A percentile compares a stretch with the other conserved stretches of the same genome.
These are phyloP conservation scores for Juncus effusus DNA, from an alignment of 176 grass and related monocot genomes.

Conservation along the genomic window DNA sequence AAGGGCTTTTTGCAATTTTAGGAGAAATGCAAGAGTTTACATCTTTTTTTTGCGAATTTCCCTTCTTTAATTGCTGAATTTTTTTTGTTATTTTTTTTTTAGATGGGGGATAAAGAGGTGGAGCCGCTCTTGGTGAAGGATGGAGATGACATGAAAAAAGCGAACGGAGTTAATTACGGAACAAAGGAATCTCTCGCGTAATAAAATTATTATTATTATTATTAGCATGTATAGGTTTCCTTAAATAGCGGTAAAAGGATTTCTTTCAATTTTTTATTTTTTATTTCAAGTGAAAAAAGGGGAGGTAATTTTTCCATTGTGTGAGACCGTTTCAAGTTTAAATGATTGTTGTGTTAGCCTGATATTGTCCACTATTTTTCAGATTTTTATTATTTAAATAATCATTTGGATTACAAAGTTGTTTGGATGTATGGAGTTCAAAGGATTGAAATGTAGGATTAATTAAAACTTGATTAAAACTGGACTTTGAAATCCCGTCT, in stretches of 20 bases:
- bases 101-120: slow-evolving; percentile 82
- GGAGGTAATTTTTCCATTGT: slow-evolving; percentile 28
- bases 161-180: slow-evolving; percentile 59
- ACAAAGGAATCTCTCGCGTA: slow-evolving; percentile 49
- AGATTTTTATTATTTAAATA: slow-evolving; percentile 19
- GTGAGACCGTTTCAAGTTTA: slow-evolving; percentile 19
- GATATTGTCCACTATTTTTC: slow-evolving; percentile 18
- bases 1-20: too few relatives aligned
- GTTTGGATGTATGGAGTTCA: too few relatives aligned
- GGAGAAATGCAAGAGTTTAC: too few relatives aligned
- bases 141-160: slow-evolving; percentile 59
- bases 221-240: slow-evolving; percentile 38
- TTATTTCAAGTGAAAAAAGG: slow-evolving; percentile 41
- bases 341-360: slow-evolving; percentile 11
- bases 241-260: slow-evolving; percentile 32
- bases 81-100: slow-evolving; percentile 20
- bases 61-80: too few relatives aligned
- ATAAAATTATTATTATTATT: slow-evolving; percentile 33
- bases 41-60: too few relatives aligned
- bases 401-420: not conserved
- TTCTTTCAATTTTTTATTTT: slow-evolving; percentile 61
- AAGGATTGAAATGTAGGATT: too few relatives aligned
- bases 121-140: slow-evolving; percentile 85
- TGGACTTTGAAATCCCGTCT: too few relatives aligned
- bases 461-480: too few relatives aligned